Evolutionary conservation across 164 flowering plant species (phyloP).

Genomic region (Tetracentron sinense): DNA sequence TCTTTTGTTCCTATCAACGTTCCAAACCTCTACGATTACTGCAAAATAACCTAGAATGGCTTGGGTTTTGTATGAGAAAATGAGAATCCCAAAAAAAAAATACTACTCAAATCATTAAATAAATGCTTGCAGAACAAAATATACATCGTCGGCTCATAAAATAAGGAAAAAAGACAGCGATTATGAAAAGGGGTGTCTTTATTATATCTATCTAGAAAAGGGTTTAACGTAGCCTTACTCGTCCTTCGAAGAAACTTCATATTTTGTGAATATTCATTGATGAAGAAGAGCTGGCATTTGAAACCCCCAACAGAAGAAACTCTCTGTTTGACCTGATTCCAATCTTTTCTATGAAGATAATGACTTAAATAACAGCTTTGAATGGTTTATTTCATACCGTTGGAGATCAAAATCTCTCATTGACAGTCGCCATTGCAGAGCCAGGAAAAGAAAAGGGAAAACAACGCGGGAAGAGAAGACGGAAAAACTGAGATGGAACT

Average conservation of each 20-base stretch:
- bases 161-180: background rate
- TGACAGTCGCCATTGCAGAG: background rate
- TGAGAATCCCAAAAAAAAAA: background rate
- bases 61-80: background rate
- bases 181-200: background rate
- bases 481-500: background rate
- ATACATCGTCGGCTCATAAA: no score
- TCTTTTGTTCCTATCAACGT: background rate
- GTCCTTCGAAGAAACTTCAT: background rate
- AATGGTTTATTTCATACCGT: no score
- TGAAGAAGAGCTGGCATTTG: constrained; percentile 8
- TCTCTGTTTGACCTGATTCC: background rate
- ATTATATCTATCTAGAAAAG: no score
- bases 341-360: no score
- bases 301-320: background rate
- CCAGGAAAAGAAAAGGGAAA: background rate
- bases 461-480: background rate
- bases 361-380: no score
- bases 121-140: background rate
- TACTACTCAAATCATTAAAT: background rate
- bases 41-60: no score
- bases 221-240: background rate
- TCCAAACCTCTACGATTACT: no score
- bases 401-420: no score
- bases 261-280: background rate